A percentile compares a stretch with the other conserved stretches of the same genome.
These are phyloP conservation scores for Chlorella sp. DNA, from an alignment of 139 green algal genomes.

Conservation along the genomic window DNA sequence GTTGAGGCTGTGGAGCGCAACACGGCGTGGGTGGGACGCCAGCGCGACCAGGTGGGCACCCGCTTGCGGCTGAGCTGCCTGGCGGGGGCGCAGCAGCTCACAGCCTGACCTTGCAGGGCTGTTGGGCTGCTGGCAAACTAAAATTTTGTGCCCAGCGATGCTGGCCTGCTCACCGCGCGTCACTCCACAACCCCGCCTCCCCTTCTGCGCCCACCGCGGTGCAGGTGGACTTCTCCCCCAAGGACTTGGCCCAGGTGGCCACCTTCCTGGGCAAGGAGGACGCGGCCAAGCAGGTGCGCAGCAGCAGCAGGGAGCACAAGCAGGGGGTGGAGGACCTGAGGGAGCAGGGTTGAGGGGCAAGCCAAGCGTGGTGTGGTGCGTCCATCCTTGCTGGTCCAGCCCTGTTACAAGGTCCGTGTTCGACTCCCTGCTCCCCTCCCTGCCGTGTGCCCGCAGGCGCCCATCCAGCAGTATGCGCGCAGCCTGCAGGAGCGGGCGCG, in stretches of 20 bases:
- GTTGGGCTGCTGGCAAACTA: not conserved
- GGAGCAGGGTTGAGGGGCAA: too few species aligned
- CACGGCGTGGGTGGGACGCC: constrained; percentile 60
- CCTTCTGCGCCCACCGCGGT: not conserved
- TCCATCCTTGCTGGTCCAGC: too few species aligned
- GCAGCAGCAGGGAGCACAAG: too few species aligned
- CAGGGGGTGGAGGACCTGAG: too few species aligned
- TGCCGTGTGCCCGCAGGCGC: constrained; percentile 43
- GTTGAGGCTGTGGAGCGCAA: constrained; percentile 73
- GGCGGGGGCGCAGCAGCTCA: too few species aligned
- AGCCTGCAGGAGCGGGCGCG: constrained; percentile 52
- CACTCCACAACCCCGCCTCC: too few species aligned
- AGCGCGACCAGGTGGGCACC: constrained; percentile 54
- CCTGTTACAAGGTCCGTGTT: too few species aligned
- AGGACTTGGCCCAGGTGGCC: constrained; percentile 41
- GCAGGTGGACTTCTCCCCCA: constrained; percentile 37
- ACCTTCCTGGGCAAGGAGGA: constrained; percentile 58
- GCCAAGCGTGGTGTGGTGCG: too few species aligned
- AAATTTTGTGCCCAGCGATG: not conserved
- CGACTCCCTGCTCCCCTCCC: not conserved
- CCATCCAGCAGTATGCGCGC: constrained; percentile 61
- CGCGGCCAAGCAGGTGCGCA: constrained; percentile 41
- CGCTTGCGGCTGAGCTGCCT: not conserved
- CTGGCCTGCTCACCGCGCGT: not conserved
- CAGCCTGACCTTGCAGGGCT: not conserved